Evolutionary conservation across 768 basidiomycete genomes (phyloP), one percentile per base, ranked within the genome.

Genomic region (Royoungia palumana): DNA sequence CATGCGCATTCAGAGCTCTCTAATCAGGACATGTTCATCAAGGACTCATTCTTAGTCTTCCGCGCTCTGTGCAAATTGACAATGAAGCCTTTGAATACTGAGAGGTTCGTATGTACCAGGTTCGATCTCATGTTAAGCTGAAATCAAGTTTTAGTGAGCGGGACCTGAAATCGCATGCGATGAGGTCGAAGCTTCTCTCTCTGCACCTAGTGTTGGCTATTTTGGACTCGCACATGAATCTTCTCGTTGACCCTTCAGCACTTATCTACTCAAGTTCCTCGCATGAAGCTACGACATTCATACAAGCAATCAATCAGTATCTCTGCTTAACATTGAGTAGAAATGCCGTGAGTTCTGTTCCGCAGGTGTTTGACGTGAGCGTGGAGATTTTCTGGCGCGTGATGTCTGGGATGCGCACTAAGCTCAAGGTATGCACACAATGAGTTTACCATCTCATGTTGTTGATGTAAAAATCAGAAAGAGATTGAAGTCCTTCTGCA

Each of bases 311-410:
- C 55, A 97, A 93, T 63, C 95, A 97, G 64, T 97, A 98, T 70
- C 80, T 99, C 37, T 97, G 94, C 64, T 70, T 96, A 48, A 87
- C 85, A 55, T 70, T 99, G 58, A 96, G 92, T 58, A 80, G 96
- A 46, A 99, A 98, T 64, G 94, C 94, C 40, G 89, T 97, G 52
- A 93, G 90, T 66, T 83, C 94, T 3, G 93, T 98, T 7, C 87
- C 88, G 2, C 94, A 95, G 67, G 94, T 99, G 13, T 99, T 99
- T 67, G 96, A 99, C 65, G 83, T 94, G 44, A 93, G 92, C 61
- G 94, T 97, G 41, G 96, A 98, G 72, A 96, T 98, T 50, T 98
- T 98, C 70, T 97, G 95, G 93, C 81, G 91, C 58, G 88, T 96
- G 41, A 68, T 98, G n/a, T 82, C 87, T 37, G 89, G 92, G 11